Percentiles rank a stretch among this genome's conserved stretches.
These are phyloP conservation scores for Aspergillus brunneoviolaceus DNA, from an alignment of 2,329 filamentous ascomycete genomes.

Conservation along the genomic window DNA sequence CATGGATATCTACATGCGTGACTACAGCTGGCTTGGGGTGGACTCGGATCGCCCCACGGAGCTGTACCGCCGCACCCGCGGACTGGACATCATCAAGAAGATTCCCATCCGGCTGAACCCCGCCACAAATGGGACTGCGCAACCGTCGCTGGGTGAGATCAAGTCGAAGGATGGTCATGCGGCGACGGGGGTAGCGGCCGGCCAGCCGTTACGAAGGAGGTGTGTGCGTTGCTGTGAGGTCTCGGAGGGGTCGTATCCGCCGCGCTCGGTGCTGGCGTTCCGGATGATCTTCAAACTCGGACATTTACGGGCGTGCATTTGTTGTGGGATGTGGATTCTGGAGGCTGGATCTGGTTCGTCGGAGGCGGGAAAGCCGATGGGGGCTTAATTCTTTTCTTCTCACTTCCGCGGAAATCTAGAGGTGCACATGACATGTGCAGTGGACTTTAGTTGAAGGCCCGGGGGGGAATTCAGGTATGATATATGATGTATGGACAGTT, in stretches of 20 bases:
- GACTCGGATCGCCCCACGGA: constrained; percentile 58
- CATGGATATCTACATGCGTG: constrained; percentile 68
- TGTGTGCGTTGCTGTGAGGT: constrained; percentile 63
- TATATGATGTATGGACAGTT: neutral
- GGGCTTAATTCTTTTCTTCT: neutral
- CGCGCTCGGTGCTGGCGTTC: constrained; percentile 36
- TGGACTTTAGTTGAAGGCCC: no score
- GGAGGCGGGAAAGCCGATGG: neutral
- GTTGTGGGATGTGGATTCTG: constrained; percentile 42
- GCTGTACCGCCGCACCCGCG: constrained; percentile 60
- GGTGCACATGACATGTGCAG: no score
- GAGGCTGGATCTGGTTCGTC: constrained; percentile 25
- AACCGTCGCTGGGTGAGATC: neutral
- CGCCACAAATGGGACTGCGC: neutral
- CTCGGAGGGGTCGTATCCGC: constrained; percentile 61
- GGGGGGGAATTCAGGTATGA: no score
- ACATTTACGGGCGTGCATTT: constrained; percentile 40
- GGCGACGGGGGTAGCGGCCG: neutral
- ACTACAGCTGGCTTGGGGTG: constrained; percentile 69
- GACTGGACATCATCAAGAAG: constrained; percentile 60
- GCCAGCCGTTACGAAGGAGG: constrained; percentile 37
- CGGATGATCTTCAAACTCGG: constrained; percentile 40
- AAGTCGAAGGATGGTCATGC: constrained; percentile 9
- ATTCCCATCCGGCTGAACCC: constrained; percentile 27
- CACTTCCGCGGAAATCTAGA: neutral